A percentile compares a stretch with the other conserved stretches of the same genome.
phyloP scores from a whole-genome alignment of 345 rosid species.

The Boechera divaricarpa region DNA sequence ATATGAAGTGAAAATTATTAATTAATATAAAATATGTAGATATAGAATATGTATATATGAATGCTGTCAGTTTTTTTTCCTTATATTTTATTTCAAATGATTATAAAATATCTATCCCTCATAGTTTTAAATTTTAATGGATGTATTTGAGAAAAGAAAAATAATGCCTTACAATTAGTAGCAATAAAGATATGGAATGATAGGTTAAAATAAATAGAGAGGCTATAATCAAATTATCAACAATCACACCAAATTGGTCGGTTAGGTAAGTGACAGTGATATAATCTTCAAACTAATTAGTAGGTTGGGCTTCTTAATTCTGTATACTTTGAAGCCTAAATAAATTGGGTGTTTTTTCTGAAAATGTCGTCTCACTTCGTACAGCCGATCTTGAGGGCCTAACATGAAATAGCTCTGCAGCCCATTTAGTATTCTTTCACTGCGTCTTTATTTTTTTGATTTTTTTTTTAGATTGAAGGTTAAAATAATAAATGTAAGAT shows the following conservation, averaged over 20 bases:
- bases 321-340: not conserved
- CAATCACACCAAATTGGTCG: not conserved
- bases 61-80: not conserved
- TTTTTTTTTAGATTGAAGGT: not conserved
- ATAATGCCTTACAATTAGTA: not conserved
- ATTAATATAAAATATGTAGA: too few species aligned
- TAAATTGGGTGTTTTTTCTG: not conserved
- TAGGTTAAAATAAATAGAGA: not conserved
- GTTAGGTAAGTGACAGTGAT: not conserved
- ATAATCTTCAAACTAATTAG: not conserved
- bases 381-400: not conserved
- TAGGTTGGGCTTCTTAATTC: not conserved
- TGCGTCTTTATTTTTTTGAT: not conserved
- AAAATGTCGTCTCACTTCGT: not conserved
- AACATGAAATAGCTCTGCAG: not conserved
- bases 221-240: not conserved
- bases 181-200: not conserved
- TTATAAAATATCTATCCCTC: too few species aligned
- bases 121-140: too few species aligned
- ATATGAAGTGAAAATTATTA: too few species aligned
- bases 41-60: too few species aligned
- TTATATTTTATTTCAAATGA: too few species aligned
- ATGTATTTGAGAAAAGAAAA: not conserved
- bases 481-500: not conserved
- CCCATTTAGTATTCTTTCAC: conserved; percentile 1